A percentile compares a stretch with the other conserved stretches of the same genome.
phyloP scores from a whole-genome alignment of 2,329 filamentous ascomycete genomes.

The Pseudogymnoascus sp. region DNA sequence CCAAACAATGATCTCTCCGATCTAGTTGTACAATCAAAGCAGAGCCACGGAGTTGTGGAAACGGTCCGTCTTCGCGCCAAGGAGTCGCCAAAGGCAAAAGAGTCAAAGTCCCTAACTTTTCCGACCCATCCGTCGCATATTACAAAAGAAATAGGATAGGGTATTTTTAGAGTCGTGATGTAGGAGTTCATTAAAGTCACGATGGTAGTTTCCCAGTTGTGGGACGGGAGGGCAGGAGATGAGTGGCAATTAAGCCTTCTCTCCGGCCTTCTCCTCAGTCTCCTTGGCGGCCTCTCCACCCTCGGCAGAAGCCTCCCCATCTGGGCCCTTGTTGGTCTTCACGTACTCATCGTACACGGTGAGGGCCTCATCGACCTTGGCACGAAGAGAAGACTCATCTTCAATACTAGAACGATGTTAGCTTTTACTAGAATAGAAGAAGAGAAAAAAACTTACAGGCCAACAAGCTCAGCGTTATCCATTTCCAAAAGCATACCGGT shows the following conservation, averaged over 20 bases:
- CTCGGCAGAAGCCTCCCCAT: conserved; percentile 27
- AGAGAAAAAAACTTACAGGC: conserved; percentile 65
- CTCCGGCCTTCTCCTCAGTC: conserved; percentile 46
- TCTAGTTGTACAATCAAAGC: conserved; percentile 10
- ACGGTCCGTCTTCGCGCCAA: conserved; percentile 5
- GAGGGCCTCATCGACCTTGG: conserved; percentile 96
- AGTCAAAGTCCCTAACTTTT: conserved; percentile 7
- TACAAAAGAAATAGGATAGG: conserved; percentile 11
- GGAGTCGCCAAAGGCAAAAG: conserved; percentile 6
- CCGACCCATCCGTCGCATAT: conserved; percentile 10
- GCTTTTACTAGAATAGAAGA: conserved; percentile 15
- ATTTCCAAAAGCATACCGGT: conserved; percentile 99
- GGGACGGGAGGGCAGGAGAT: conserved; percentile 1
- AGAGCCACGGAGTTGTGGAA: conserved; percentile 2
- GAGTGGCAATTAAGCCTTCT: conserved; percentile 42
- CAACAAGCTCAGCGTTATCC: conserved; percentile 91
- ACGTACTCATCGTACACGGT: conserved; percentile 98
- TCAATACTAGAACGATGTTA: conserved; percentile 58
- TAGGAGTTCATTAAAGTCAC: conserved; percentile 12
- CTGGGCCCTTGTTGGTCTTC: conserved; percentile 48
- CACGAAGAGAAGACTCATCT: conserved; percentile 79
- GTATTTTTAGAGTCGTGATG: conserved; percentile 11
- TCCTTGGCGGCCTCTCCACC: conserved; percentile 33
- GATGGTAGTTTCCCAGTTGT: conserved; percentile 3
- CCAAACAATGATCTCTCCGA: conserved; percentile 9